Evolutionary conservation across 176 grass and related monocot species (phyloP), one percentile per base, ranked within the genome.

Genomic region (Oryza meridionalis): DNA sequence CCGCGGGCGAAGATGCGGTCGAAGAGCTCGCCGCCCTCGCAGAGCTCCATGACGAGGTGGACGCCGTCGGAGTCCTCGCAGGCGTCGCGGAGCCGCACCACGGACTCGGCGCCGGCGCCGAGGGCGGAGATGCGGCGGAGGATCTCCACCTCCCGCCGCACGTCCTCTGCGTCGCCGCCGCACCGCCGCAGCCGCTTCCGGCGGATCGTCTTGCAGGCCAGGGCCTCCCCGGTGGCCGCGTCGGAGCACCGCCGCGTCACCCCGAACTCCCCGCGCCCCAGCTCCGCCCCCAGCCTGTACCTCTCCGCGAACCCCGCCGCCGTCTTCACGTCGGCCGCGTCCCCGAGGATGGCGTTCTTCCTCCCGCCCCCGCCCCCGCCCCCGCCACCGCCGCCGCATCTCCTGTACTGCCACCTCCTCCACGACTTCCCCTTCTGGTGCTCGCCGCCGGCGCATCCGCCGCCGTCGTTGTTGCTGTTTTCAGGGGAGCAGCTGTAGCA

Each of bases 201-300:
- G 11, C 86, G 79, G 84, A 97, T 84, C 8, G 92, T 83, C 90
- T 97, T 97, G 95, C 95, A 97, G 38, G 95, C 95, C 75, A 91
- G 83, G 16, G 77, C 61, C 78, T 87, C 90, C 33, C 90, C 86
- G 7, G 95, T 94, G 45, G 73, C 77, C 3, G 14, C 73, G 78
- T 94, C 88, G 7, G 74, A 76, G 90, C 92, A 94, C 27, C 82
- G 88, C 17, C 88, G 72, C 58, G 95, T 97, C 31, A 94, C 90
- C 17, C 95, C 88, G 73, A 94, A 97, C 90, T 97, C 95, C 12
- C 95, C 95, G 11, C 92, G 88, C 11, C 95, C 95, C 12, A 97
- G 84, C 88, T 97, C 95, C 51, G 53, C 69, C 49, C 95, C 90
- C 9, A 94, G 84, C 74, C 84, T 72, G 92, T 78, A 94, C 84